phyloP scores from a whole-genome alignment of 805 yeast genomes.

The Wickerhamomyces alni region DNA sequence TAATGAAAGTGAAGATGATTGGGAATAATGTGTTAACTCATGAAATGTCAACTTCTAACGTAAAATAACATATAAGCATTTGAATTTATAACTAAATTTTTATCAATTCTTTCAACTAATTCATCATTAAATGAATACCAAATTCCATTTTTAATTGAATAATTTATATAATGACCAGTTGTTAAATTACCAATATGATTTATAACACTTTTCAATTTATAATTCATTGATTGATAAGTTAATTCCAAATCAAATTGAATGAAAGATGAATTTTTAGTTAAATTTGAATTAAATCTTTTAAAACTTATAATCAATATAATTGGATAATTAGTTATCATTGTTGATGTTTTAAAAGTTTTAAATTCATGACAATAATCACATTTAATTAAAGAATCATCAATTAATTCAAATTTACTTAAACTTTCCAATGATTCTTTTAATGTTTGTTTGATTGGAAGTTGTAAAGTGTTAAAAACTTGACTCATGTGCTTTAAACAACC shows the following conservation, averaged over 20 bases:
- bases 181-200: conserved; percentile 78
- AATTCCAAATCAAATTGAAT: conserved; percentile 41
- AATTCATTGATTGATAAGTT: conserved; percentile 29
- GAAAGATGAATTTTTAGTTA: conserved; percentile 35
- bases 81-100: conserved; percentile 51
- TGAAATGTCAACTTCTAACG: conserved; percentile 35
- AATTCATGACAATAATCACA: conserved; percentile 70
- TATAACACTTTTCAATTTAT: conserved; percentile 73
- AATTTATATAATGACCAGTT: conserved; percentile 88
- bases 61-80: conserved; percentile 85
- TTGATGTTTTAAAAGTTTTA: conserved; percentile 59
- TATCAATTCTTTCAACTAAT: conserved; percentile 46
- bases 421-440: conserved; percentile 69
- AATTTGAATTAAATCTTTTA: conserved; percentile 62
- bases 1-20: conserved; percentile 47
- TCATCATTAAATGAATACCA: conserved; percentile 88
- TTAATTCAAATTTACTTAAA: conserved; percentile 67
- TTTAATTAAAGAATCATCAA: conserved; percentile 80
- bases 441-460: conserved; percentile 66
- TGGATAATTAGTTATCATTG: conserved; percentile 75
- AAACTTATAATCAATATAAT: conserved; percentile 74
- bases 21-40: conserved; percentile 43
- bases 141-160: conserved; percentile 57
- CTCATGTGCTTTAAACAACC: conserved; percentile 83
- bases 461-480: conserved; percentile 72